Conservation (phyloP, 2,329 filamentous ascomycete species). For the Aspergillus latus region DNA sequence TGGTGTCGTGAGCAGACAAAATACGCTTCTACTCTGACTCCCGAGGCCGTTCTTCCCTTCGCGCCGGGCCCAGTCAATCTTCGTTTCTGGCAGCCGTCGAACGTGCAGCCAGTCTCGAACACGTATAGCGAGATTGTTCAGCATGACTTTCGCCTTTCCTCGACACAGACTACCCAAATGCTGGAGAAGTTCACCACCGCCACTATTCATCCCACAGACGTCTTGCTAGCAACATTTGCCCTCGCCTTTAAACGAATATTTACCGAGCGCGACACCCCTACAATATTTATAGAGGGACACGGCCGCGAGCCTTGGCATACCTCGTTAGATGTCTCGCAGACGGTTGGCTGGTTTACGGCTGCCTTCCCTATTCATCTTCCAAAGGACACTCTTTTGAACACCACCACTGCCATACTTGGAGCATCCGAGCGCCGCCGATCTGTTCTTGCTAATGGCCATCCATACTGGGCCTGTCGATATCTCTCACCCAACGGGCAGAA, state of each 20-base stretch:
- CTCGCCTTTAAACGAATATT: constrained; percentile 10
- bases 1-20: constrained; percentile 6
- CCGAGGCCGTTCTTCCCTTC: background rate
- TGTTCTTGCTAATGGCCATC: constrained; percentile 8
- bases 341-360: constrained; percentile 16
- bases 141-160: constrained; percentile 1
- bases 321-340: constrained; percentile 9
- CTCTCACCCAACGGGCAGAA: constrained; percentile 2
- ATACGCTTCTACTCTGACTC: background rate
- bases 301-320: constrained; percentile 16
- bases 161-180: background rate
- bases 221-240: constrained; percentile 11
- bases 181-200: constrained; percentile 5
- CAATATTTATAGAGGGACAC: constrained; percentile 18
- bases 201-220: constrained; percentile 7
- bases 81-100: constrained; percentile 1
- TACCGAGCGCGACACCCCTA: constrained; percentile 8
- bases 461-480: constrained; percentile 15
- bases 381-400: background rate
- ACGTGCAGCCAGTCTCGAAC: background rate
- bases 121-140: background rate
- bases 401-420: background rate
- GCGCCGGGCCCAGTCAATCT: background rate
- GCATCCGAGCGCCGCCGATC: constrained; percentile 7
- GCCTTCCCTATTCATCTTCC: constrained; percentile 4